phyloP scores from a whole-genome alignment of 108 stramenopile species.

The Phaeodactylum tricornutum region DNA sequence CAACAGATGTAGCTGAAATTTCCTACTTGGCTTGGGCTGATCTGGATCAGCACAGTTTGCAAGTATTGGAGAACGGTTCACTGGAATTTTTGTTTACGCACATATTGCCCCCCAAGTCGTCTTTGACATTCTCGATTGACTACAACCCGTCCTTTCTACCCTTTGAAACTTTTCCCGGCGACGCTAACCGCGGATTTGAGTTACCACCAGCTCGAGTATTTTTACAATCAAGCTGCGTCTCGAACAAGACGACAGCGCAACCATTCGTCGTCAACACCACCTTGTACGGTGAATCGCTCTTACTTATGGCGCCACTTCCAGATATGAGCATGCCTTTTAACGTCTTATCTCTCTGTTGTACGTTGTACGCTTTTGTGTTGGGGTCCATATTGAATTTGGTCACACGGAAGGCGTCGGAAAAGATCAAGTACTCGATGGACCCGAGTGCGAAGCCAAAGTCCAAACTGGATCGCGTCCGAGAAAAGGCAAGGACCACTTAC shows the following conservation, averaged over 20 bases:
- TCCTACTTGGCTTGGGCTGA: too few relatives aligned
- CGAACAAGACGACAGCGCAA: conserved; percentile 2
- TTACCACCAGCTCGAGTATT: conserved; percentile 45
- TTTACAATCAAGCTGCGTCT: conserved; percentile 11
- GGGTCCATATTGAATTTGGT: conserved; percentile 75
- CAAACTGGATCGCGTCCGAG: too few relatives aligned
- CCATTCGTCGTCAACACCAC: not conserved
- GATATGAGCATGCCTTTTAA: conserved; percentile 96
- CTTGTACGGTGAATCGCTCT: conserved; percentile 48
- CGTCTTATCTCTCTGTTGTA: conserved; percentile 81
- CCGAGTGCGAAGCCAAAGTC: conserved; percentile 30
- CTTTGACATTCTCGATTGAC: conserved; percentile 39
- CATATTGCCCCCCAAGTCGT: conserved; percentile 32
- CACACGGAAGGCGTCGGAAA: conserved; percentile 54
- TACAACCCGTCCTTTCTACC: conserved; percentile 61
- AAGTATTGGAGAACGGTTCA: too few relatives aligned
- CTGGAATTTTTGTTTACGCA: too few relatives aligned
- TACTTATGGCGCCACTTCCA: conserved; percentile 74
- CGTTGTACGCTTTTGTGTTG: conserved; percentile 75
- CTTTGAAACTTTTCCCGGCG: conserved; percentile 69
- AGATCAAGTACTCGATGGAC: conserved; percentile 41
- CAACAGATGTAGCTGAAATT: too few relatives aligned
- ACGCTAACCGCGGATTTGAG: conserved; percentile 77
- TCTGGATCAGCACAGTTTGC: too few relatives aligned
- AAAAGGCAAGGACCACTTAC: too few relatives aligned